phyloP scores from a whole-genome alignment of 805 yeast species.

The Ogataea philodendri region DNA sequence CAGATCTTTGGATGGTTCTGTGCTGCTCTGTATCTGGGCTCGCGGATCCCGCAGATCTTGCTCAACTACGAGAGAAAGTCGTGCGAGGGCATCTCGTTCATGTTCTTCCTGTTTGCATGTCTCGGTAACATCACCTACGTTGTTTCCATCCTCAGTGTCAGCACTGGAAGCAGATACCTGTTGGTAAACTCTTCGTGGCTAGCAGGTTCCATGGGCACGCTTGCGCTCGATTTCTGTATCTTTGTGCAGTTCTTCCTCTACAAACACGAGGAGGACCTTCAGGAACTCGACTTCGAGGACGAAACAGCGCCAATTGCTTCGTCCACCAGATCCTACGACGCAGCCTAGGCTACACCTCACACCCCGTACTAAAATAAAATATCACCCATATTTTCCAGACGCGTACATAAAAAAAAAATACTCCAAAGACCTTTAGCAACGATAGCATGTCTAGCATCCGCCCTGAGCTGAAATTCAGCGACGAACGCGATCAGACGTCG shows the following conservation, averaged over 20 bases:
- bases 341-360: conserved; percentile 5
- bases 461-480: conserved; percentile 59
- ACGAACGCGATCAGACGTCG: conserved; percentile 45
- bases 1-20: conserved; percentile 85
- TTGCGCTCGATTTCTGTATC: conserved; percentile 77
- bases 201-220: conserved; percentile 86
- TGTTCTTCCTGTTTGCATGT: conserved; percentile 93
- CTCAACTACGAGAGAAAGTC: conserved; percentile 84
- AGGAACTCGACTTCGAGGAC: conserved; percentile 24
- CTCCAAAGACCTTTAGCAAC: neutral
- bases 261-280: conserved; percentile 37
- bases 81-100: conserved; percentile 91
- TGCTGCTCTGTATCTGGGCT: conserved; percentile 75
- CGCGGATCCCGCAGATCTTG: conserved; percentile 88
- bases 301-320: conserved; percentile 17
- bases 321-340: conserved; percentile 11
- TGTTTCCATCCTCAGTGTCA: conserved; percentile 74
- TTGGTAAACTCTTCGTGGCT: conserved; percentile 89
- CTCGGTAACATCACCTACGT: conserved; percentile 91
- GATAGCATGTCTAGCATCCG: conserved; percentile 33
- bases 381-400: no score
- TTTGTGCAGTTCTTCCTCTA: conserved; percentile 84
- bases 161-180: conserved; percentile 65
- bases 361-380: conserved; percentile 5
- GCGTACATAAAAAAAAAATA: conserved; percentile 10